Percentiles rank a stretch among this genome's conserved stretches.
Conservation (phyloP, 169 alveolate genomes). For the Miamiensis avidus region DNA sequence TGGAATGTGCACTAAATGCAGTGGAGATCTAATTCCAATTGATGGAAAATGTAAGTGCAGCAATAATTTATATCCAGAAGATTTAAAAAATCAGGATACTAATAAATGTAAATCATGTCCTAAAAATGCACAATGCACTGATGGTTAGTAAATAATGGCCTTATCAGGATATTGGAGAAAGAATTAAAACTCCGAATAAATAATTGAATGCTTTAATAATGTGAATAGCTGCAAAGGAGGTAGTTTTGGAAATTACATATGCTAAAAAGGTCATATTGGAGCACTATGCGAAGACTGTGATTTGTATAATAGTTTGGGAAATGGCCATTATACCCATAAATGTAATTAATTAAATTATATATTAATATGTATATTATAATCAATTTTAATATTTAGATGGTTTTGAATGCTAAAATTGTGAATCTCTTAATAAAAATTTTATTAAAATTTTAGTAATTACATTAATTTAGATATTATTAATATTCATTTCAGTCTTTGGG, state of each 20-base stretch:
- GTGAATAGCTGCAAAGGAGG: background rate
- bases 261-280: conserved; percentile 1
- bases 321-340: background rate
- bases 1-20: no score
- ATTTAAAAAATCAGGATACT: no score
- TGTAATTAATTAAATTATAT: background rate
- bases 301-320: background rate
- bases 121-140: background rate
- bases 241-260: background rate
- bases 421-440: background rate
- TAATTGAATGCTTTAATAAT: background rate
- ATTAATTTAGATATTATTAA: background rate
- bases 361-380: background rate
- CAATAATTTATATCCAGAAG: no score
- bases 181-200: background rate
- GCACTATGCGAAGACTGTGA: conserved; percentile 9
- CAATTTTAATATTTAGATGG: background rate
- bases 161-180: conserved; percentile 1
- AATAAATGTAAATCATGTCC: background rate
- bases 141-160: background rate
- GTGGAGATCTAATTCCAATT: no score
- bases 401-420: background rate
- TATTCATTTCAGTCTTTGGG: no score
- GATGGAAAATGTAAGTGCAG: no score
- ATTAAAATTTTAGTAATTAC: background rate